These are phyloP conservation scores for Cercospora sp. DNA, from an alignment of 2,329 filamentous ascomycete species.

Conservation along the genomic window DNA sequence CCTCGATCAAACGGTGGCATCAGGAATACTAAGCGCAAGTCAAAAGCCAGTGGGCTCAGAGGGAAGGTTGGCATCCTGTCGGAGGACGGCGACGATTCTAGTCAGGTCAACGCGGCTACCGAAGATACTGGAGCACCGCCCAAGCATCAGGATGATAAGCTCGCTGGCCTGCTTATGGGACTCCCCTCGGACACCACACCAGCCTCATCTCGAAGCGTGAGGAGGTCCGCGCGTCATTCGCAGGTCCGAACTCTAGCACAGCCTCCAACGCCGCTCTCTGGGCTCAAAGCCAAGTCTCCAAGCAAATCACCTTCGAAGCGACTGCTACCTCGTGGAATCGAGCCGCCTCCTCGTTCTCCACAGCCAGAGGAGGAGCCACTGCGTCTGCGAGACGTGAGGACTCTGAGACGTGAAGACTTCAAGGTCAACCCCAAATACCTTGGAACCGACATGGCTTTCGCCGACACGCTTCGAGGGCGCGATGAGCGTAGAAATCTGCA, in stretches of 20 bases:
- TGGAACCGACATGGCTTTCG: slow-evolving; percentile 71
- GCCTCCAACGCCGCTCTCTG: slow-evolving; percentile 12
- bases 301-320: slow-evolving; percentile 12
- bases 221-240: neutral
- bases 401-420: slow-evolving; percentile 71
- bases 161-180: slow-evolving; percentile 30
- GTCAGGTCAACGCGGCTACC: slow-evolving; percentile 19
- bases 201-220: neutral
- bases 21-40: slow-evolving; percentile 13
- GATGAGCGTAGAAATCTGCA: slow-evolving; percentile 68
- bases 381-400: slow-evolving; percentile 58
- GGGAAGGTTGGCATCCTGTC: slow-evolving; percentile 32
- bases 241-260: slow-evolving; percentile 4
- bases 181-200: slow-evolving; percentile 20
- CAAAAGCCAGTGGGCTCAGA: slow-evolving; percentile 18
- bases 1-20: slow-evolving; percentile 12
- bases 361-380: slow-evolving; percentile 49
- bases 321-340: slow-evolving; percentile 10
- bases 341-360: slow-evolving; percentile 29
- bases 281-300: slow-evolving; percentile 5
- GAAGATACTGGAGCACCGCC: neutral
- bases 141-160: slow-evolving; percentile 20
- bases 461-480: slow-evolving; percentile 70
- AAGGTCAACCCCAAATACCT: slow-evolving; percentile 75
- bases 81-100: slow-evolving; percentile 33